Evolutionary conservation across 148 eudicot genomes (phyloP).

Genomic region (Rhododendron simsii): DNA sequence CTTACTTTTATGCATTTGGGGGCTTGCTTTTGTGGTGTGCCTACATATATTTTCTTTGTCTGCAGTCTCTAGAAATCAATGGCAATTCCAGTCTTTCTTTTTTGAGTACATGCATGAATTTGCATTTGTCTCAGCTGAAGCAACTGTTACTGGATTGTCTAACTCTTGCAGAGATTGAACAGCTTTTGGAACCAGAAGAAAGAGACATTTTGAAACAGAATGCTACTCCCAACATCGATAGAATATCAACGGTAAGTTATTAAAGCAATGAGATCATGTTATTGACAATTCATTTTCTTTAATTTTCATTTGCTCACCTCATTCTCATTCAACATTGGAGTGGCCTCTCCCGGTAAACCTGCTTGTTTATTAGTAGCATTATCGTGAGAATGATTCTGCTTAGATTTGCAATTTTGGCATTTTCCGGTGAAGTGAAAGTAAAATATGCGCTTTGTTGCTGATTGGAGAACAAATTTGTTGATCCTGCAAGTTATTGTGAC

Average conservation of each 20-base stretch:
- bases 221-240: slow-evolving; percentile 50
- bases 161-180: slow-evolving; percentile 59
- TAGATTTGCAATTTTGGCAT: not conserved
- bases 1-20: not conserved
- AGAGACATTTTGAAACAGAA: slow-evolving; percentile 55
- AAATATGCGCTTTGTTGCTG: not conserved
- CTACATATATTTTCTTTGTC: not conserved
- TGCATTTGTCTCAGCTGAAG: not conserved
- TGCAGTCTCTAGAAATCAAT: not conserved
- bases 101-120: not conserved
- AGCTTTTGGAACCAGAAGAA: slow-evolving; percentile 74
- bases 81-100: not conserved
- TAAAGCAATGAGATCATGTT: not conserved
- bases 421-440: not conserved
- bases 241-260: slow-evolving; percentile 72
- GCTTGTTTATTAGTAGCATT: not conserved
- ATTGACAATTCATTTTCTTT: not conserved
- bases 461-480: not conserved
- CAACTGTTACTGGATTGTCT: not conserved
- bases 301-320: not conserved
- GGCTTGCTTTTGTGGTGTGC: slow-evolving; percentile 1
- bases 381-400: not conserved
- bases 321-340: not conserved
- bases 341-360: not conserved
- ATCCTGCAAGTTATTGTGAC: slow-evolving; percentile 1